phyloP scores from a whole-genome alignment of 306 rosid species.

The Geum urbanum region DNA sequence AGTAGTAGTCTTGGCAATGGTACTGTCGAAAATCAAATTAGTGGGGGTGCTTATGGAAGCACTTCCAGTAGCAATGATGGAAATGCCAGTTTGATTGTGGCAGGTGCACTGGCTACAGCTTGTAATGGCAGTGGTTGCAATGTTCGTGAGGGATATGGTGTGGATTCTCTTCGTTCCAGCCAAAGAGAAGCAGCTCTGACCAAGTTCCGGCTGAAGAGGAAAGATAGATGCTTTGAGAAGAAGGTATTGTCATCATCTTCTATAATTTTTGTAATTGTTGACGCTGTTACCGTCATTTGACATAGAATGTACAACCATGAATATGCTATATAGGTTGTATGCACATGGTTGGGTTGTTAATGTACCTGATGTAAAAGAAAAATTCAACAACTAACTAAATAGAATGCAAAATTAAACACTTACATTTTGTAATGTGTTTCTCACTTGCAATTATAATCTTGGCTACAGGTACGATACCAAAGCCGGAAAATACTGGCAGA shows the following conservation, averaged over 20 bases:
- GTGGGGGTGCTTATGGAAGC: constrained; percentile 35
- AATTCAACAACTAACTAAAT: background rate
- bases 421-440: background rate
- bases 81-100: constrained; percentile 30
- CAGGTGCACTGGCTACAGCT: constrained; percentile 24
- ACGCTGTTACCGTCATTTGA: background rate
- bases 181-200: constrained; percentile 72
- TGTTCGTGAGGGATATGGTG: constrained; percentile 31
- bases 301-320: background rate
- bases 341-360: background rate
- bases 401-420: background rate
- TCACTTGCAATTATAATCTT: constrained; percentile 1
- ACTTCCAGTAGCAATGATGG: constrained; percentile 40
- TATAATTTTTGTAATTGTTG: background rate
- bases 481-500: constrained; percentile 62
- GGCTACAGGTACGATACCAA: constrained; percentile 58
- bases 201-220: constrained; percentile 64
- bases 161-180: constrained; percentile 37
- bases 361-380: background rate
- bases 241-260: constrained; percentile 44
- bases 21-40: constrained; percentile 21
- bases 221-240: constrained; percentile 62
- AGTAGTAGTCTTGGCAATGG: constrained; percentile 34
- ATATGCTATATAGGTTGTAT: background rate
- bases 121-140: constrained; percentile 21